These are phyloP conservation scores for Sporopachydermia quercuum DNA, from an alignment of 805 yeast genomes.

Conservation along the genomic window DNA sequence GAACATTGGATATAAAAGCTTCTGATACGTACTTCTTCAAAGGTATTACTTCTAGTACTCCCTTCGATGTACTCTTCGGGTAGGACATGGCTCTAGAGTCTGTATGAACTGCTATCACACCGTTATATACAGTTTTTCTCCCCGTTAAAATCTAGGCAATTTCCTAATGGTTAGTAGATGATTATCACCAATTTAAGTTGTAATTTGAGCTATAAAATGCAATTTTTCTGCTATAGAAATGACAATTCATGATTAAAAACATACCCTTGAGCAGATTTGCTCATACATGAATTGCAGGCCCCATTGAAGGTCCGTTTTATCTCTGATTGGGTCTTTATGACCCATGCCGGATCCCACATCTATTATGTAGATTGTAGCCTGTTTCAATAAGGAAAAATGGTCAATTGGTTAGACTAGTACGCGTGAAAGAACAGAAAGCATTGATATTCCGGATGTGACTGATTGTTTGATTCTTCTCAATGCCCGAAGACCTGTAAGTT, in stretches of 20 bases:
- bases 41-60: background rate
- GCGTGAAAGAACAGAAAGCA: background rate
- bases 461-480: too few species aligned
- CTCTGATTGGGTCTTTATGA: conserved; percentile 2
- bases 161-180: too few species aligned
- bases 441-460: too few species aligned
- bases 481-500: too few species aligned
- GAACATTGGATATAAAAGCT: too few species aligned
- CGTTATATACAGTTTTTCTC: background rate
- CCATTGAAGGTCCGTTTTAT: conserved; percentile 12
- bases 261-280: background rate
- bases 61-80: background rate
- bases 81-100: background rate
- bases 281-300: conserved; percentile 18
- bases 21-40: background rate
- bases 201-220: background rate
- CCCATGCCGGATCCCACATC: conserved; percentile 2
- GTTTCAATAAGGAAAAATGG: too few species aligned
- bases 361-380: conserved; percentile 2
- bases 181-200: too few species aligned
- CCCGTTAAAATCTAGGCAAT: background rate
- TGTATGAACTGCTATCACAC: background rate
- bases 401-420: background rate
- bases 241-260: too few species aligned
- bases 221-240: too few species aligned